Base-by-base conservation (phyloP, 148 eudicot genomes). In the Vaccinium myrtillus region DNA sequence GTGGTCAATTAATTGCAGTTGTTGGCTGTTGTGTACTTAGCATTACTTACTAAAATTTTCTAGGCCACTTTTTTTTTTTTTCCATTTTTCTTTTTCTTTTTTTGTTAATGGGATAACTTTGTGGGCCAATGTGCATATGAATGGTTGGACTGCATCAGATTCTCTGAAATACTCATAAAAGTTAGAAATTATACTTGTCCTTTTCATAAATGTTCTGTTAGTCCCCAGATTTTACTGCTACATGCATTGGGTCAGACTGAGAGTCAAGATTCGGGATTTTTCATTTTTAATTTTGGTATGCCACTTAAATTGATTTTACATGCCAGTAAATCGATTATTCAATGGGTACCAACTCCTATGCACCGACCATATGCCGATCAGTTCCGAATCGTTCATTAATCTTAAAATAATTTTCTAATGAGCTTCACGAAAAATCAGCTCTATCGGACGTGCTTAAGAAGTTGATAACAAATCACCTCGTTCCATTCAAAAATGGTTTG, bases 121-220 rank as follows among this genome's bases (percentile, higher is more conserved):
- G 67, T 67, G 49, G 56, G 21, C 80, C 71, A 69, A 50, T 76
- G 36, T 76, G 46, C 54, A 48, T 27, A 65, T 77, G 23, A 83
- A 76, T 77, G 73, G 67, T 67, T 43, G 77, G 27, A 67, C 65
- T 49, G 77, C 61, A 78, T 63, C 49, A 78, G 82, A 78, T 78
- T 77, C 86, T 78, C 82, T 79, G 86, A 51, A 79, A 32, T 79
- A 4, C 50, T 71, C 74, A 69, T 78, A 46, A 79, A 78, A 79
- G 43, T 50, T 55, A 32, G 55, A 79, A 53, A 79, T 69, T 78
- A 50, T 78, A 67, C 67, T 83, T 79, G 86, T 84, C 86, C 86
- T 78, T 79, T 84, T 84, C 86, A 70, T 21, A 69, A 79, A 51
- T 79, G 82, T 27, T 78, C 83, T 84, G 78, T 69, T 79, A 84